Evolutionary conservation across 805 yeast genomes (phyloP), one percentile per base, ranked within the genome.

Genomic region (Saccharomycopsis guyanensis): DNA sequence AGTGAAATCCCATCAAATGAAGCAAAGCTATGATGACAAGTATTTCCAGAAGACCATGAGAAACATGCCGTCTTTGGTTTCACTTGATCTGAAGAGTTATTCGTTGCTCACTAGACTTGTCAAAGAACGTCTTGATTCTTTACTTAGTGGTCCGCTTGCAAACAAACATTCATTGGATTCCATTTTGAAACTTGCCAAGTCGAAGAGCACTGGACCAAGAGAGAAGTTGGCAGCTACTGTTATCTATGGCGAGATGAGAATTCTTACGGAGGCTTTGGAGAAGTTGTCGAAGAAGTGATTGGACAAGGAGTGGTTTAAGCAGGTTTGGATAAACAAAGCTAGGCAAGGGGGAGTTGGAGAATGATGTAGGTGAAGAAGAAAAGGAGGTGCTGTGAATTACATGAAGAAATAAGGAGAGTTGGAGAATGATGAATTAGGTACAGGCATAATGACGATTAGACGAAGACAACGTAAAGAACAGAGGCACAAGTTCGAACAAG

Each of bases 31-130:
- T n/a, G n/a, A n/a, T n/a, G n/a, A n/a, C n/a, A 18, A 43, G 22
- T 35, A 25, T 27, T 36, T 24, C 36, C 7, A 36, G 24, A 43
- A 35, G 15, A 24, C 32, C 18, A 8, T 43, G 43, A 27, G 13
- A 4, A 38, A 43, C 22, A 22, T 43, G 35, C 13, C 8, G 6
- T 5, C 20, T 5, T 16, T 34, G 15, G 10, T 34, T 6, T 5
- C 8, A 12, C 10, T 34, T 16, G 22, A 19, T 12, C 7, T 7
- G 22, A 19, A 16, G 20, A 7, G 38, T 8, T 16, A 16, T 13
- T 5, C 6, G 38, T 16, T 34, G 20, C 22, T 34, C 6, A 16
- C 8, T 8, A 16, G 12, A 12, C 15, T 34, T 34, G 38, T 13
- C 18, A 34, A 34, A 8, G 20, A 34, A 12, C 38, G 38, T 5